Evolutionary conservation across 2,329 filamentous ascomycete species (phyloP).

Genomic region (Rhinocladiella similis): DNA sequence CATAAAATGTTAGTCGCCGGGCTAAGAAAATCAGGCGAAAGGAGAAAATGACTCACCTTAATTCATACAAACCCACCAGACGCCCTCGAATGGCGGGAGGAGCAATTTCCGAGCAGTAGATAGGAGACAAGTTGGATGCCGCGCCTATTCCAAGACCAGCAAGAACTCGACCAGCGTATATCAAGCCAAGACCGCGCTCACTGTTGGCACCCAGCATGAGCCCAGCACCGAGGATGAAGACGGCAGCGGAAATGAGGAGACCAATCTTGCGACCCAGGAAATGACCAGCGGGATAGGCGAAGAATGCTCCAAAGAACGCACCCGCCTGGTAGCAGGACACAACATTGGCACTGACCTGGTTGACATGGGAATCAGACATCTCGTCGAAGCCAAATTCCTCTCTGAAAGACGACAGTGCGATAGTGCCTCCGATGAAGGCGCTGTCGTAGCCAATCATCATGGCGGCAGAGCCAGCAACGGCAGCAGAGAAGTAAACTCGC

Average conservation of each 20-base stretch:
- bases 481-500: conserved; percentile 57
- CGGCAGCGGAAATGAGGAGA: conserved; percentile 58
- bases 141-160: conserved; percentile 59
- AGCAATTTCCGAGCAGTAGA: conserved; percentile 60
- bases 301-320: conserved; percentile 77
- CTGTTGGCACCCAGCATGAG: conserved; percentile 69
- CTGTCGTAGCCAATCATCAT: conserved; percentile 67
- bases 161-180: conserved; percentile 59
- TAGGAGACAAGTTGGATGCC: conserved; percentile 58
- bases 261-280: conserved; percentile 67
- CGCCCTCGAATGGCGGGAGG: conserved; percentile 60
- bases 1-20: neutral
- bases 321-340: conserved; percentile 81
- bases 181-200: conserved; percentile 61
- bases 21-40: conserved; percentile 18
- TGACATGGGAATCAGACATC: conserved; percentile 51
- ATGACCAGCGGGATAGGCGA: conserved; percentile 66
- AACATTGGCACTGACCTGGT: conserved; percentile 70
- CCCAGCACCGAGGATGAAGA: conserved; percentile 71
- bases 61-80: conserved; percentile 59
- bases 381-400: conserved; percentile 65
- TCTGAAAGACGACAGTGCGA: conserved; percentile 68
- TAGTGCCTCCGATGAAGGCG: conserved; percentile 76
- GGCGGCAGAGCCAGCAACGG: conserved; percentile 56
- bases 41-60: conserved; percentile 27